Percentiles rank a stretch among this genome's conserved stretches.
Evolutionary conservation across 2,329 filamentous ascomycete genomes (phyloP).

Genomic region (Aspergillus fischeri): DNA sequence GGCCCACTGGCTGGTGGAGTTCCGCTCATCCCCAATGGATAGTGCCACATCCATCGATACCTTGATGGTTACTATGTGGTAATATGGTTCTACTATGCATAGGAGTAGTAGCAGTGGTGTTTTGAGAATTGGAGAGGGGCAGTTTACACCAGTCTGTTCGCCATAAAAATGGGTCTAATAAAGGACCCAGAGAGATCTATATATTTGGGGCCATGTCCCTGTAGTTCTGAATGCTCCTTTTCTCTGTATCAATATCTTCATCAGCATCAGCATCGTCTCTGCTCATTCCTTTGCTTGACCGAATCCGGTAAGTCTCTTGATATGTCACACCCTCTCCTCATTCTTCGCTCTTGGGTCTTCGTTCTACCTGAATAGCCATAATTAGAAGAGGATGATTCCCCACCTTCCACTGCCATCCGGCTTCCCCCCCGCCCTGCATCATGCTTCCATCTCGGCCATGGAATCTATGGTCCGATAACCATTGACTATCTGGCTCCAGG

Average conservation of each 20-base stretch:
- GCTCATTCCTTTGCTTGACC: not conserved
- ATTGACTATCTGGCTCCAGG: not conserved
- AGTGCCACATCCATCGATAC: not conserved
- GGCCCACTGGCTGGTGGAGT: not conserved
- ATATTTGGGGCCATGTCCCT: conserved; percentile 16
- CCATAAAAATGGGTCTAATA: not conserved
- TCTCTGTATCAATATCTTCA: conserved; percentile 1
- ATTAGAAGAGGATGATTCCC: not conserved
- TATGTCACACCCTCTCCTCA: not conserved
- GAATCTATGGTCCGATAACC: not conserved
- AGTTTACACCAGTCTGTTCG: not conserved
- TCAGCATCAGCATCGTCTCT: conserved; percentile 3
- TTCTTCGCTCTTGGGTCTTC: not conserved
- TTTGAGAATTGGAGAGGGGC: conserved; percentile 1
- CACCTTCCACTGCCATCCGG: not conserved
- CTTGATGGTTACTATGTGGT: too few relatives aligned
- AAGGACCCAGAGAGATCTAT: conserved; percentile 10
- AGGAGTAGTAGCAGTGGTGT: not conserved
- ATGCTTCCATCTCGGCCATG: not conserved
- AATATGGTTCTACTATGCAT: not conserved
- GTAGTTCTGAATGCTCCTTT: not conserved
- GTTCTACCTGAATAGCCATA: not conserved
- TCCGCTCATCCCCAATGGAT: not conserved
- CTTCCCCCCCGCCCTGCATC: not conserved
- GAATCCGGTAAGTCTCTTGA: not conserved